Evolutionary conservation across 73 alveolate species (phyloP).

Genomic region (Paramecium caudatum): DNA sequence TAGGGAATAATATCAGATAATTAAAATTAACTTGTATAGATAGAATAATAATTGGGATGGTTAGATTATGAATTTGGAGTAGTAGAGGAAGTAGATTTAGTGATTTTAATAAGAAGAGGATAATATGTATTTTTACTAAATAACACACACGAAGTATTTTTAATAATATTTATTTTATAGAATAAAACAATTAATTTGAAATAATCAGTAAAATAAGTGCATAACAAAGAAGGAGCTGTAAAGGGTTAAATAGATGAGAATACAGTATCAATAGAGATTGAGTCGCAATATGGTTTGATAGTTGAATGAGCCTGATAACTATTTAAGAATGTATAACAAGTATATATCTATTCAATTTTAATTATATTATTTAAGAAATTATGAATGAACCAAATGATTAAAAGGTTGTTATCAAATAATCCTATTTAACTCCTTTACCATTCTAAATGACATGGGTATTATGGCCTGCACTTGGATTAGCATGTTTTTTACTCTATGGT

Average conservation of each 20-base stretch:
- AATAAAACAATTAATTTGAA: background rate
- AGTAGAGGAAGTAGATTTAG: background rate
- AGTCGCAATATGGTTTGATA: conserved; percentile 37
- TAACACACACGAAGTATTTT: background rate
- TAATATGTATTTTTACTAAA: conserved; percentile 10
- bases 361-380: conserved; percentile 15
- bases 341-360: conserved; percentile 23
- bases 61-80: background rate
- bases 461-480: conserved; percentile 49
- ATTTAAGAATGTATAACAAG: conserved; percentile 24
- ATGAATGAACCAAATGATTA: conserved; percentile 16
- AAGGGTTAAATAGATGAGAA: conserved; percentile 13
- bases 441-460: conserved; percentile 18
- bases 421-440: background rate
- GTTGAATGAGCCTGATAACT: conserved; percentile 49
- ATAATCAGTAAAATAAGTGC: background rate
- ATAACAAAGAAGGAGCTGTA: background rate
- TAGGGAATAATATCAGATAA: background rate
- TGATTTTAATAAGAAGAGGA: background rate
- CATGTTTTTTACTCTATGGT: conserved; percentile 25
- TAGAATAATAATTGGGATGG: conserved; percentile 9
- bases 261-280: background rate
- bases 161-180: conserved; percentile 26
- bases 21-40: background rate
- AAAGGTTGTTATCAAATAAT: background rate